Conservation (phyloP, 2,329 filamentous ascomycete species). For the Diaporthe caulivora region DNA sequence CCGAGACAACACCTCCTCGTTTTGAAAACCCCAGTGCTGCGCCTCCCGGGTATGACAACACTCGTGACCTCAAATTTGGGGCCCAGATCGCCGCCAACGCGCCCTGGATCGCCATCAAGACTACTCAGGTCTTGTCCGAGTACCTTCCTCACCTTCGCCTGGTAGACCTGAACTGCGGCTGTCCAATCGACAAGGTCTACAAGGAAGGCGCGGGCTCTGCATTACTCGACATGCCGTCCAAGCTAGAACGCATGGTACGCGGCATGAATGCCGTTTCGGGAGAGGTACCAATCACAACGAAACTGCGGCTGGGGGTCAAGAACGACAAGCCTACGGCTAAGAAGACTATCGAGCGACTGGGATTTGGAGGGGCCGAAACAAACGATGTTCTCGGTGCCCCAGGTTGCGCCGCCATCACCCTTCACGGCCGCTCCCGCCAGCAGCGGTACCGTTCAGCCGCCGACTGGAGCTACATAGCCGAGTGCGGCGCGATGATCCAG, state of each 20-base stretch:
- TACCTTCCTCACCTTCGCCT: constrained; percentile 87
- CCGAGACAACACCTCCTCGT: constrained; percentile 79
- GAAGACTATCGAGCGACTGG: constrained; percentile 84
- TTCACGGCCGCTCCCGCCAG: constrained; percentile 93
- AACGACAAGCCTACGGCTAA: constrained; percentile 83
- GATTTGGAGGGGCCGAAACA: constrained; percentile 82
- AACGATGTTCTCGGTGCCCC: constrained; percentile 78
- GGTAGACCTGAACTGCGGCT: constrained; percentile 96
- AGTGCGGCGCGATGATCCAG: constrained; percentile 88
- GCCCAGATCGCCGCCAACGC: constrained; percentile 94
- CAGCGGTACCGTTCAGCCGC: constrained; percentile 92
- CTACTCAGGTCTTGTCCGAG: constrained; percentile 82
- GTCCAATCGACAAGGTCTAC: constrained; percentile 95
- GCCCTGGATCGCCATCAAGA: constrained; percentile 90
- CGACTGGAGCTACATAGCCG: constrained; percentile 96
- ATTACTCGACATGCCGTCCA: constrained; percentile 87
- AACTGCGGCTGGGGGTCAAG: constrained; percentile 92
- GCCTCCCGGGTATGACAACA: constrained; percentile 80
- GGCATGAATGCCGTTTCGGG: constrained; percentile 96
- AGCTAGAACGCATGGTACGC: constrained; percentile 92
- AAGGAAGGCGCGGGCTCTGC: constrained; percentile 90
- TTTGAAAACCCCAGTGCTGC: constrained; percentile 65
- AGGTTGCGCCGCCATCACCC: constrained; percentile 93
- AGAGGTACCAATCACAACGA: constrained; percentile 91
- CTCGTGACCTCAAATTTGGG: constrained; percentile 87